These are phyloP conservation scores for Exserohilum turcica DNA, from an alignment of 2,329 filamentous ascomycete genomes.

Conservation along the genomic window DNA sequence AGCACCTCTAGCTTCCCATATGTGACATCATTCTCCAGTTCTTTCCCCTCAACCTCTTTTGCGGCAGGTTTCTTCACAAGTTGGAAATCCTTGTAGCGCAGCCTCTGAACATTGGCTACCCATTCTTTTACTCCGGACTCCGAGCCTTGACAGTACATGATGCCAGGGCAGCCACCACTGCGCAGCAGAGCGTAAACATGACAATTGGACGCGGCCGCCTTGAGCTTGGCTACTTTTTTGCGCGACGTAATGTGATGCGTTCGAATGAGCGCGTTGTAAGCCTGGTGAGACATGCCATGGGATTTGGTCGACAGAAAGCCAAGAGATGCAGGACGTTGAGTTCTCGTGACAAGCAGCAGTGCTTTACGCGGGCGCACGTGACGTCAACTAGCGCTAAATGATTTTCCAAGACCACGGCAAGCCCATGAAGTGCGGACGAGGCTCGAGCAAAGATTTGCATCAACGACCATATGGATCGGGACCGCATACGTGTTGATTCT, in stretches of 20 bases:
- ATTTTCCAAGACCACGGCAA: slow-evolving; percentile 22
- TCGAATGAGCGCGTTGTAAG: slow-evolving; percentile 68
- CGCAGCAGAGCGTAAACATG: slow-evolving; percentile 69
- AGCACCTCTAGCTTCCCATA: slow-evolving; percentile 59
- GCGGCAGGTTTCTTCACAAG: slow-evolving; percentile 61
- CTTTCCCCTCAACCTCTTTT: slow-evolving; percentile 20
- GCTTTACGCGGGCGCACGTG: slow-evolving; percentile 30
- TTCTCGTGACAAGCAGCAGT: not conserved
- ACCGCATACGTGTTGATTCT: slow-evolving; percentile 19
- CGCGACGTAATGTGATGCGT: slow-evolving; percentile 83
- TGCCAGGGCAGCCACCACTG: slow-evolving; percentile 70
- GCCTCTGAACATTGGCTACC: slow-evolving; percentile 66
- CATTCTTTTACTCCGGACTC: slow-evolving; percentile 63
- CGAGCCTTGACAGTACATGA: slow-evolving; percentile 78
- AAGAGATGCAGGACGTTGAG: not conserved
- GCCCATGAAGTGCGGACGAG: slow-evolving; percentile 20
- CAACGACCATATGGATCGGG: slow-evolving; percentile 38
- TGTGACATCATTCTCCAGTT: slow-evolving; percentile 3
- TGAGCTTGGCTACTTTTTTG: slow-evolving; percentile 70
- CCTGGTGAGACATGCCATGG: slow-evolving; percentile 27
- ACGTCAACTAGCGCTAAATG: slow-evolving; percentile 33
- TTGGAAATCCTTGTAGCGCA: slow-evolving; percentile 76
- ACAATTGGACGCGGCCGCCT: slow-evolving; percentile 65
- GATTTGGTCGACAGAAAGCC: not conserved
- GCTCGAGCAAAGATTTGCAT: slow-evolving; percentile 14